These are phyloP conservation scores for Fusarium drepaniforme DNA, from an alignment of 2,329 filamentous ascomycete genomes.

Conservation along the genomic window DNA sequence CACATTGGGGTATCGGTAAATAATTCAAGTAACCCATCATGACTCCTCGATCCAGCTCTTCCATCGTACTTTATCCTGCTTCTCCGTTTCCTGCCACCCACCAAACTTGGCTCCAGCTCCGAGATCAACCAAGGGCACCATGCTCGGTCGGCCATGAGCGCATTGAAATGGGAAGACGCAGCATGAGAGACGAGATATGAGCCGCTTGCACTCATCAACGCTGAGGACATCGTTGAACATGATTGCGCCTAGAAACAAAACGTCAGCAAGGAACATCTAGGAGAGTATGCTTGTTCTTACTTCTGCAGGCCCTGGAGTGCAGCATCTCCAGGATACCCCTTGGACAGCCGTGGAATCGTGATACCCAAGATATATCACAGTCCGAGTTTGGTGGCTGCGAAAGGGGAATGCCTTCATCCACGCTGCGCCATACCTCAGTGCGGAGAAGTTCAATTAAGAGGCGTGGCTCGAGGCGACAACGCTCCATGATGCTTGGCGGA, in stretches of 20 bases:
- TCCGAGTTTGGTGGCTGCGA: conserved; percentile 7
- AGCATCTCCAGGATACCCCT: conserved; percentile 80
- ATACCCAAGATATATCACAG: conserved; percentile 64
- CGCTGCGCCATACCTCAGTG: conserved; percentile 76
- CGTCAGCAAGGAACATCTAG: background rate
- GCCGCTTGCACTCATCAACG: conserved; percentile 65
- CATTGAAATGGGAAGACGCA: conserved; percentile 86
- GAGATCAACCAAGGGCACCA: conserved; percentile 72
- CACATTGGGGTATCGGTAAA: background rate
- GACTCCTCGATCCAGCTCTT: conserved; percentile 30
- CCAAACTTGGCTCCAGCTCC: conserved; percentile 46
- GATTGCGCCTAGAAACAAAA: conserved; percentile 66
- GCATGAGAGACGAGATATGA: conserved; percentile 68
- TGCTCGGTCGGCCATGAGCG: conserved; percentile 80
- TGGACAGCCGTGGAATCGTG: conserved; percentile 77
- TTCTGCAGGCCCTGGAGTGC: conserved; percentile 81
- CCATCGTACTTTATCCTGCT: conserved; percentile 24
- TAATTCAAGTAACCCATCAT: background rate
- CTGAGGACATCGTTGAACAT: conserved; percentile 86
- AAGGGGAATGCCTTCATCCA: conserved; percentile 55
- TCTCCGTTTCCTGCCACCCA: conserved; percentile 41
- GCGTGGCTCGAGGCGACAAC: conserved; percentile 79
- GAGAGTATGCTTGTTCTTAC: conserved; percentile 51
- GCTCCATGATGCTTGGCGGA: conserved; percentile 79
- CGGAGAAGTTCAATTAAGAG: conserved; percentile 81